A percentile compares a stretch with the other conserved stretches of the same genome.
These are phyloP conservation scores for Saccharomycopsis fermentans DNA, from an alignment of 805 yeast genomes.

Conservation along the genomic window DNA sequence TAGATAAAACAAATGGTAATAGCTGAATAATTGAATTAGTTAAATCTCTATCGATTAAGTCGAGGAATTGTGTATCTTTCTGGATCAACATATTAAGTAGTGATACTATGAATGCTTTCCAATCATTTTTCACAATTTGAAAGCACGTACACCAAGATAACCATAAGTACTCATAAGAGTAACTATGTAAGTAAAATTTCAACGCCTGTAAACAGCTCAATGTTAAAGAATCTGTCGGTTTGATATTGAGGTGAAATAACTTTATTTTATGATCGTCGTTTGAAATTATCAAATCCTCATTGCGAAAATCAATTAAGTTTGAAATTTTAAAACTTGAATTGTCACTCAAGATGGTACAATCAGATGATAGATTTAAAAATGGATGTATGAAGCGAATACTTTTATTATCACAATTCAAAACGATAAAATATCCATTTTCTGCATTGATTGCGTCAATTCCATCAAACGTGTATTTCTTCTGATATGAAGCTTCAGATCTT, in stretches of 20 bases:
- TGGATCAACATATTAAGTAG: conserved; percentile 43
- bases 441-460: conserved; percentile 28
- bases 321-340: conserved; percentile 20
- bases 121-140: conserved; percentile 33
- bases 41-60: conserved; percentile 13
- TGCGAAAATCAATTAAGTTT: conserved; percentile 21
- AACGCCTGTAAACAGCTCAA: conserved; percentile 38
- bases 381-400: conserved; percentile 42
- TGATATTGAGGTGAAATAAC: conserved; percentile 29
- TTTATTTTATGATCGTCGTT: conserved; percentile 20
- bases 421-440: conserved; percentile 37
- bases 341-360: conserved; percentile 18
- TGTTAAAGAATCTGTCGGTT: conserved; percentile 38
- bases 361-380: conserved; percentile 34
- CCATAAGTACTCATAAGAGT: conserved; percentile 48
- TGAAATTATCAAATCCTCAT: conserved; percentile 22
- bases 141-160: conserved; percentile 52
- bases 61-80: conserved; percentile 25
- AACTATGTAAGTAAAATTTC: conserved; percentile 46
- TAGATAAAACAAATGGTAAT: neutral
- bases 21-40: neutral
- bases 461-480: conserved; percentile 25
- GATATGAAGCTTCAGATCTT: conserved; percentile 20
- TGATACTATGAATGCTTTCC: conserved; percentile 49
- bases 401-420: conserved; percentile 29